Conservation (phyloP, 225 moss, liverwort and hornwort species). For the Rhytidiadelphus loreus region DNA sequence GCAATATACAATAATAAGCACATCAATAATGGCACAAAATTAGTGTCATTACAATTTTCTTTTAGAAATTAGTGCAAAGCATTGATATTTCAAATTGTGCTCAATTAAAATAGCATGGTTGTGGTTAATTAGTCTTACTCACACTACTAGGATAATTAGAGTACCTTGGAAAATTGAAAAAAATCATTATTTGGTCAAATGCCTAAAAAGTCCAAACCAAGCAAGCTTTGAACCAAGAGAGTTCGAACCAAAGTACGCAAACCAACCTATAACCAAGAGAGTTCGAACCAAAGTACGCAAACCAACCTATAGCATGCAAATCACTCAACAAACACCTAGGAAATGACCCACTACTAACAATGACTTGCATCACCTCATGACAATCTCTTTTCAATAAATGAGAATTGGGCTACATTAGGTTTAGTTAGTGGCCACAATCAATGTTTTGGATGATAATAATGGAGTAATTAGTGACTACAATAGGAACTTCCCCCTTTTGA, state of each 20-base stretch:
- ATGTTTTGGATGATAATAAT: no score
- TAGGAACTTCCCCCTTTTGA: no score
- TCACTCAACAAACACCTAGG: no score
- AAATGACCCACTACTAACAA: no score
- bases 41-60: not conserved
- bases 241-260: not conserved
- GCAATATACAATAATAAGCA: not conserved
- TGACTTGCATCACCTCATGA: no score
- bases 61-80: not conserved
- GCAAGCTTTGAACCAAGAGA: rapidly evolving
- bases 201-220: not conserved
- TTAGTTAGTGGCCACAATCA: no score
- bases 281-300: not conserved
- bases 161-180: not conserved
- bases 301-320: no score
- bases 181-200: rapidly evolving
- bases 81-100: not conserved
- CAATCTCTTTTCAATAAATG: no score
- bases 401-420: no score
- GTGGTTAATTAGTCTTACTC: not conserved
- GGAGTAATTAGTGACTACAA: no score
- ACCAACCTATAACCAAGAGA: no score
- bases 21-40: not conserved
- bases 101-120: not conserved
- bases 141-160: not conserved